Evolutionary conservation across 495 filamentous ascomycete genomes (phyloP), one percentile per base, ranked within the genome.

Genomic region (Amniculicola lignicola): DNA sequence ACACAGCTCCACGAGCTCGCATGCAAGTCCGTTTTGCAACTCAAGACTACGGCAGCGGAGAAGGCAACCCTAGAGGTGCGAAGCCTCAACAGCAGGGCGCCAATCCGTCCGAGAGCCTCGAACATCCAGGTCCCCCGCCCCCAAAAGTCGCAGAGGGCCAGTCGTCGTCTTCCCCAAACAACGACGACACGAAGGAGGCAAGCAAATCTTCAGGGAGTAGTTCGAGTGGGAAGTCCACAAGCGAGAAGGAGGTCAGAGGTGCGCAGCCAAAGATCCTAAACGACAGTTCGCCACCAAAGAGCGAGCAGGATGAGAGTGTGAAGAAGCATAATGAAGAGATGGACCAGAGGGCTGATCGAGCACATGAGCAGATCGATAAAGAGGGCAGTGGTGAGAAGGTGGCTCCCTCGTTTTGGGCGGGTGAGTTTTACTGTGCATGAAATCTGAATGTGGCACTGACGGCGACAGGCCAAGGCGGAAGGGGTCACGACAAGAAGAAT

Each of bases 261-360:
- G 49, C 69, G 59, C 59, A 70, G 45, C 70, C 72, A 37, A 74
- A 72, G 67, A 75, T 67, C 44, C 61, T 49, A 16, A 74, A 78
- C 35, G 74, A 81, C n/a, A 18, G 19, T 6, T 6, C 37, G 47
- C 78, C 78, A 61, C 77, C 40, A 59, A 77, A 31, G 61, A 45
- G 16, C 3, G 53, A 62, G 11, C 57, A 50, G 0, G 45, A 64
- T 22, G 44, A 56, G 51, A 53, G 63, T 2, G 69, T 82, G 40
- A 75, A 77, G 69, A 70, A 82, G 57, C 74, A 87, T 21, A 79
- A 83, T 61, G 59, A 76, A 28, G 84, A 87, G 68, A 82, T 87
- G 54, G 79, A 85, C 49, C 65, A 54, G 21, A 55, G 68, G 72
- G 42, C 67, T 83, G 61, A 72, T 76, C 47, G 68, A 76, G 21